Conservation (phyloP, 2,329 filamentous ascomycete genomes). For the Botrytis aclada region DNA sequence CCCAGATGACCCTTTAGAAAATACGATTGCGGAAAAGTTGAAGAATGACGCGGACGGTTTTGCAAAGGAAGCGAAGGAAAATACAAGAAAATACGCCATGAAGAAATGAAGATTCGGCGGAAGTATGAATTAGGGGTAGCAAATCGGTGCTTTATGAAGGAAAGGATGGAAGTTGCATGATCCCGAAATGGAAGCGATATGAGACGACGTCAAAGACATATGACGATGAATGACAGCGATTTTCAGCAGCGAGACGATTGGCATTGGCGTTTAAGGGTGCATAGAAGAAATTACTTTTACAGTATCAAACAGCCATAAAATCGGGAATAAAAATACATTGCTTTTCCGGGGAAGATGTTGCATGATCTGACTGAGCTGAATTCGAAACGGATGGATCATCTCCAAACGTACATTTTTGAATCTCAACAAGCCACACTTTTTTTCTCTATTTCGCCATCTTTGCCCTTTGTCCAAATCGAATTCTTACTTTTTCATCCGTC, state of each 20-base stretch:
- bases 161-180: background rate
- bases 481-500: background rate
- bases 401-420: background rate
- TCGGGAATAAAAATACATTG: background rate
- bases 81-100: constrained; percentile 63
- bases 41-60: constrained; percentile 61
- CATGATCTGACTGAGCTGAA: background rate
- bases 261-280: constrained; percentile 4
- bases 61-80: constrained; percentile 64
- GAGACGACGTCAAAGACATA: background rate
- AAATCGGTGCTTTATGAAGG: background rate
- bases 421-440: too few species aligned
- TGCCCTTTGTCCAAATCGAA: background rate
- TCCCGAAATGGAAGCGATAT: background rate
- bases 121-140: background rate
- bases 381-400: constrained; percentile 1
- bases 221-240: constrained; percentile 3
- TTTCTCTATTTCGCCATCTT: background rate
- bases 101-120: constrained; percentile 7
- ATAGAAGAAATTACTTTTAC: constrained; percentile 13
- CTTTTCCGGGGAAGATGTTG: constrained; percentile 5
- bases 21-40: constrained; percentile 64
- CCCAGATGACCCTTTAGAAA: constrained; percentile 69
- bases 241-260: background rate
- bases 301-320: background rate